Base-by-base conservation (phyloP, 768 basidiomycete genomes). In the Leucocoprinus sp. region DNA sequence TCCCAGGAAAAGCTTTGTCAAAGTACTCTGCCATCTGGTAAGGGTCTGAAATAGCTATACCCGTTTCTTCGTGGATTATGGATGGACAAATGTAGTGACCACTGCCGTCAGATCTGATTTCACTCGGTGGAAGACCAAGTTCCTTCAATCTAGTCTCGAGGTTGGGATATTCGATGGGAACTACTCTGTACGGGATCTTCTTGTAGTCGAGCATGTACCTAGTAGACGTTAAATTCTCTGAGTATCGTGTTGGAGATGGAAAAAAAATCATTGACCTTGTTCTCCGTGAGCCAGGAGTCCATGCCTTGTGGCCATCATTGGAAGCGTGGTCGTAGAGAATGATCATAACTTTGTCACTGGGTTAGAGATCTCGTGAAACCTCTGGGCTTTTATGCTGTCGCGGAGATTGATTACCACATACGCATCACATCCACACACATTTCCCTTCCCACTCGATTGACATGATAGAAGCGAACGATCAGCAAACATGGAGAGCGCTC, bases 121-220 rank as follows among this genome's bases (percentile, higher is more conserved):
- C 35, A 0, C 67, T 70, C 8, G 72, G 64, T 1, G 54, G 44
- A 1, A 69, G 65, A 1, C 68, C 66, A 17, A 69, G 46, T 43
- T 66, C 58, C 44, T 61, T 61, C 54, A 57, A 57, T 37, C 58
- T 52, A 0, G 41, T 21, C 41, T 58, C 66, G 41, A 81, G 71
- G 42, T 79, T 72, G 2, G 70, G 70, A 49, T 66, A 73, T 47
- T 78, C 75, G 43, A 78, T 55, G 69, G 71, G 75, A 36, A 68
- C 64, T 3, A 75, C 76, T 52, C 61, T 66, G 58, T 71, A 71
- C 1, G 67, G 51, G 14, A 66, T 45, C 2, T 55, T 57, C 56
- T 66, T 67, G 54, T 57, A 64, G 47, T 65, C 67, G 41, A 70
- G 53, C 27, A 55, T 53, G 36, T 61, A 65, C 46, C 64, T 64